Conservation (phyloP, 1,284 basidiomycete genomes). For the Ganoderma meredithae region DNA sequence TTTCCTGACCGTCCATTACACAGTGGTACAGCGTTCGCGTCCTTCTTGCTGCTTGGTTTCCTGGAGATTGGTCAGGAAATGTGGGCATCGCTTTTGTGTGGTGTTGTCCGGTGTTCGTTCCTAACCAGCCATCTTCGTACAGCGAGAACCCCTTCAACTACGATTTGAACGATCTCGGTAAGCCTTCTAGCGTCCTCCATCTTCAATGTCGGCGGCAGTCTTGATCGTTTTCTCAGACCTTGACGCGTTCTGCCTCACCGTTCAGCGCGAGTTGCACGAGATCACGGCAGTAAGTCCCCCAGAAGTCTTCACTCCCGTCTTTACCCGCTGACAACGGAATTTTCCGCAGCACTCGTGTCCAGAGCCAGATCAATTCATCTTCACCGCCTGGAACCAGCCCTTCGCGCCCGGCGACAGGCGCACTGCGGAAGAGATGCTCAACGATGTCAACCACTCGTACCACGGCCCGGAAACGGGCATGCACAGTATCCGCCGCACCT, state of each 20-base stretch:
- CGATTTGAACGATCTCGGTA: slow-evolving; percentile 70
- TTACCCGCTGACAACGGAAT: not conserved
- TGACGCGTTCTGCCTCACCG: slow-evolving; percentile 67
- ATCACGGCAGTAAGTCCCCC: slow-evolving; percentile 63
- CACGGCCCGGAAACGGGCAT: slow-evolving; percentile 52
- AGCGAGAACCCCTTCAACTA: slow-evolving; percentile 78
- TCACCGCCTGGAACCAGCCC: slow-evolving; percentile 64
- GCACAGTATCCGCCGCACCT: slow-evolving; percentile 55
- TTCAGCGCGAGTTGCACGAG: slow-evolving; percentile 71
- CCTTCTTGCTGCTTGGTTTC: slow-evolving; percentile 72
- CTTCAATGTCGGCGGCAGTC: slow-evolving; percentile 2
- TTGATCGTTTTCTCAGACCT: slow-evolving; percentile 50
- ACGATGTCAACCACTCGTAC: slow-evolving; percentile 44
- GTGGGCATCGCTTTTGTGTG: slow-evolving; percentile 43
- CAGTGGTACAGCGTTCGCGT: slow-evolving; percentile 62
- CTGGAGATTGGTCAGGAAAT: slow-evolving; percentile 77
- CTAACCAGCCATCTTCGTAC: slow-evolving; percentile 9
- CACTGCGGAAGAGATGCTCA: slow-evolving; percentile 59
- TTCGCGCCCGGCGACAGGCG: slow-evolving; percentile 71
- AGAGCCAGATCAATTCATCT: slow-evolving; percentile 59
- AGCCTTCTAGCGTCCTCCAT: slow-evolving; percentile 27
- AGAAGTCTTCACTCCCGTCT: slow-evolving; percentile 6
- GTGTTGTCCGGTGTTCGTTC: slow-evolving; percentile 9
- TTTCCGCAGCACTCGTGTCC: slow-evolving; percentile 57
- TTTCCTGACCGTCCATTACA: slow-evolving; percentile 11